phyloP scores from a whole-genome alignment of 768 basidiomycete genomes.

The Leccinum incarnatum region DNA sequence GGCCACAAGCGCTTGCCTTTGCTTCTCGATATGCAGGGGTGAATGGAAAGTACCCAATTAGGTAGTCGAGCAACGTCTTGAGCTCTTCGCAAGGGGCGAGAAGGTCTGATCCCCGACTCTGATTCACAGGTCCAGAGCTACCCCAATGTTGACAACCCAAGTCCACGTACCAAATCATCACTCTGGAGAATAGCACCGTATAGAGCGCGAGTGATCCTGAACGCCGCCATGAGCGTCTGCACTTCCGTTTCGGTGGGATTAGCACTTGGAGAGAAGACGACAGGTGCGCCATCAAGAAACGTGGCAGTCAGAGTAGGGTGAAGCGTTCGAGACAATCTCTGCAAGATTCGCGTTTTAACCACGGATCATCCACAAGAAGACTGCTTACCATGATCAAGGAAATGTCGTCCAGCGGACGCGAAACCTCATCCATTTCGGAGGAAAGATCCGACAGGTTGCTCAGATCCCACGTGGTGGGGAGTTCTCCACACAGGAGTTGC shows the following conservation, averaged over 20 bases:
- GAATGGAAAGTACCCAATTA: constrained; percentile 87
- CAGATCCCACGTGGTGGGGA: constrained; percentile 32
- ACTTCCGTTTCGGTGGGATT: constrained; percentile 58
- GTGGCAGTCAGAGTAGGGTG: constrained; percentile 77
- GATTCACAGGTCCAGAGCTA: constrained; percentile 15
- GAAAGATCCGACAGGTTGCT: constrained; percentile 31
- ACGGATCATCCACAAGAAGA: constrained; percentile 17
- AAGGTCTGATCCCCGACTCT: constrained; percentile 26
- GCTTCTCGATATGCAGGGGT: constrained; percentile 49
- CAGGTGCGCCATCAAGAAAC: constrained; percentile 84
- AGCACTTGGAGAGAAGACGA: constrained; percentile 71
- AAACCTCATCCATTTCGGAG: constrained; percentile 15
- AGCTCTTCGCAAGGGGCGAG: constrained; percentile 46
- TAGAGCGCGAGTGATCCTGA: constrained; percentile 55
- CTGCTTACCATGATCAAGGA: constrained; percentile 27
- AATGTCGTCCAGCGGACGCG: constrained; percentile 15
- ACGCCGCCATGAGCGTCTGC: constrained; percentile 55
- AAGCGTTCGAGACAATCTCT: constrained; percentile 74
- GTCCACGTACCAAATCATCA: constrained; percentile 34
- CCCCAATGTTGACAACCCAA: neutral
- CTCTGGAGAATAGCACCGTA: constrained; percentile 56
- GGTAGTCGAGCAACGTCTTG: constrained; percentile 60
- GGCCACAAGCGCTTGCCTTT: constrained; percentile 39
- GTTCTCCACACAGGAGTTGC: constrained; percentile 12
- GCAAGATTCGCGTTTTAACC: constrained; percentile 12